Evolutionary conservation across 306 rosid genomes (phyloP).

Genomic region (Bauhinia variegata): DNA sequence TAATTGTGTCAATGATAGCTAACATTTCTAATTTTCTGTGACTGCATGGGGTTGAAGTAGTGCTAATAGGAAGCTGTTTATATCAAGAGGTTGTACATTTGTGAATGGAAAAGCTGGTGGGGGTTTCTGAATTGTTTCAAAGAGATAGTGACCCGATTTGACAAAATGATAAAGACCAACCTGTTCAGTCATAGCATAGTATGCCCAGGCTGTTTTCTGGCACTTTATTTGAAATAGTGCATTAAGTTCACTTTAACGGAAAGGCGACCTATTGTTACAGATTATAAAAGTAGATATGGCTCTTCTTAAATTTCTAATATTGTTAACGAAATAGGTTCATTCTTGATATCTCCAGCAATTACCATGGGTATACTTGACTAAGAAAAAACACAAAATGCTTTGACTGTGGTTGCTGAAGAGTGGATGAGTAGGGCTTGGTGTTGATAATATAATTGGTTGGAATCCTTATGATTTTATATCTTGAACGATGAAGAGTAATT

Average conservation of each 20-base stretch:
- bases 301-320: conserved; percentile 2
- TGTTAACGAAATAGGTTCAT: background rate
- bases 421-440: background rate
- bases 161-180: too few relatives aligned
- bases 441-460: background rate
- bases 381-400: conserved; percentile 14
- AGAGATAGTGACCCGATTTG: conserved; percentile 16
- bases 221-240: conserved; percentile 10
- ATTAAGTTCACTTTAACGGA: background rate
- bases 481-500: conserved; percentile 11
- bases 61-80: conserved; percentile 4
- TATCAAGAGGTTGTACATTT: conserved; percentile 8
- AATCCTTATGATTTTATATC: conserved; percentile 1
- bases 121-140: conserved; percentile 19
- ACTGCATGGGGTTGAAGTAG: conserved; percentile 9
- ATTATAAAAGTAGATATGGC: conserved; percentile 4
- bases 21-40: conserved; percentile 4
- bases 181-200: conserved; percentile 3
- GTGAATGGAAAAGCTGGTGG: conserved; percentile 6
- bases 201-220: conserved; percentile 8
- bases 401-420: conserved; percentile 18
- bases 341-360: conserved; percentile 5
- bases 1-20: background rate
- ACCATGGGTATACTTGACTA: conserved; percentile 14
- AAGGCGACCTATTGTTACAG: background rate